These are phyloP conservation scores for Pilasporangium apinafurcum DNA, from an alignment of 352 stramenopile species.

Conservation along the genomic window DNA sequence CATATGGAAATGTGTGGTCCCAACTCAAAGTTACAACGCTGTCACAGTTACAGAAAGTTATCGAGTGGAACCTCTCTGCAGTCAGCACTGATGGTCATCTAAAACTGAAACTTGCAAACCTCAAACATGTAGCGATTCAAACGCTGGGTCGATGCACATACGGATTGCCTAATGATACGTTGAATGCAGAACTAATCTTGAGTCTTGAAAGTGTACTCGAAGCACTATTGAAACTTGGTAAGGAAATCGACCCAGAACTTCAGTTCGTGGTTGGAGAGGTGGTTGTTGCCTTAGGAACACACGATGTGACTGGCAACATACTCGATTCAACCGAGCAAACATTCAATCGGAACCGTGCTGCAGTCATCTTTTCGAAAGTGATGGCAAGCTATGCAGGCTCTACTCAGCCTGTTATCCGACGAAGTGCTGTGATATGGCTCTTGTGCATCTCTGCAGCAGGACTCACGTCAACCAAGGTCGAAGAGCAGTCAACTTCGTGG, in stretches of 20 bases:
- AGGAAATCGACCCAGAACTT: slow-evolving; percentile 25
- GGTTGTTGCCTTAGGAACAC: slow-evolving; percentile 43
- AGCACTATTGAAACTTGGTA: slow-evolving; percentile 16
- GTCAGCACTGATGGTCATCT: slow-evolving; percentile 37
- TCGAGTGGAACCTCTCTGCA: slow-evolving; percentile 33
- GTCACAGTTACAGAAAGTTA: slow-evolving; percentile 14
- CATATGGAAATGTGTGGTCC: slow-evolving; percentile 16
- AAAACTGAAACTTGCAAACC: slow-evolving; percentile 21
- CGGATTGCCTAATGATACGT: slow-evolving; percentile 16
- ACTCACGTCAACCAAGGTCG: slow-evolving; percentile 6
- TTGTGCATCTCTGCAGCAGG: slow-evolving; percentile 60
- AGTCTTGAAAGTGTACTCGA: slow-evolving; percentile 11
- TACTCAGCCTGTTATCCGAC: slow-evolving; percentile 32
- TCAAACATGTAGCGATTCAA: slow-evolving; percentile 36
- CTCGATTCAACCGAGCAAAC: neutral
- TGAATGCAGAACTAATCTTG: too few species aligned
- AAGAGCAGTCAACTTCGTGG: slow-evolving; percentile 18
- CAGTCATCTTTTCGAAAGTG: slow-evolving; percentile 31
- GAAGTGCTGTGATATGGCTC: slow-evolving; percentile 58
- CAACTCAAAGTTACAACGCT: slow-evolving; percentile 22
- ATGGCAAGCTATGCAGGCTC: slow-evolving; percentile 27
- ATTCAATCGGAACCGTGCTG: slow-evolving; percentile 24
- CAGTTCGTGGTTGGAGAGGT: slow-evolving; percentile 49
- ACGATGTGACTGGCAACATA: slow-evolving; percentile 12
- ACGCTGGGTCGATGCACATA: slow-evolving; percentile 22